Evolutionary conservation across 495 filamentous ascomycete species (phyloP).

Genomic region (Talaromyces liani): DNA sequence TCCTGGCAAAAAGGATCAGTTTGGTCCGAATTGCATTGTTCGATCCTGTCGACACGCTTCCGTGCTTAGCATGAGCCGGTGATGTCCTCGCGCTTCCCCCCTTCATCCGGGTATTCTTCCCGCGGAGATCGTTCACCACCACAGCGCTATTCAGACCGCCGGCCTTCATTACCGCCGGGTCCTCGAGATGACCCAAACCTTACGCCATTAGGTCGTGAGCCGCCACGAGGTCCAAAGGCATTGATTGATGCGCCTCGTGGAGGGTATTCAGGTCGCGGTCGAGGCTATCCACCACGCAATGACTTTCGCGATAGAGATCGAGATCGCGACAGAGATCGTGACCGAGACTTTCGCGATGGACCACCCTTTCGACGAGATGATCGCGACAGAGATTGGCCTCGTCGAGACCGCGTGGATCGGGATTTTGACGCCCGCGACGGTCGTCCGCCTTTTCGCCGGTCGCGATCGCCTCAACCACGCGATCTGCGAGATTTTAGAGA

Average conservation of each 20-base stretch:
- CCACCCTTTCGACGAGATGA: conserved; percentile 20
- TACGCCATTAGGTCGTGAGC: conserved; percentile 40
- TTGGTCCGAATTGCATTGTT: background rate
- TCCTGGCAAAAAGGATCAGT: background rate
- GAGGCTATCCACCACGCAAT: conserved; percentile 22
- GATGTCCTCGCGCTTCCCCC: conserved; percentile 42
- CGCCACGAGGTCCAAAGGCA: conserved; percentile 66
- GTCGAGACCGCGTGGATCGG: conserved; percentile 24
- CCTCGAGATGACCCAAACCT: conserved; percentile 31
- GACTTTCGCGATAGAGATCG: conserved; percentile 35
- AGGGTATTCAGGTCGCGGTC: conserved; percentile 33
- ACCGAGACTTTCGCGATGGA: conserved; percentile 25
- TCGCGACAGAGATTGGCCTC: conserved; percentile 26
- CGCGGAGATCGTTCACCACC: conserved; percentile 36
- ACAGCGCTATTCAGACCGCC: conserved; percentile 38
- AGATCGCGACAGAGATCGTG: conserved; percentile 24
- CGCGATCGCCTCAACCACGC: conserved; percentile 31
- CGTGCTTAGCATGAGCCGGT: conserved; percentile 36
- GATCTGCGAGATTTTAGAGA: conserved; percentile 42
- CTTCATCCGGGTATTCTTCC: conserved; percentile 41
- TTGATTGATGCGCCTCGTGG: conserved; percentile 58
- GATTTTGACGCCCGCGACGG: conserved; percentile 38
- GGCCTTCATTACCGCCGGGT: conserved; percentile 21
- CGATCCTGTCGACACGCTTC: background rate
- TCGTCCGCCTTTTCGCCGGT: conserved; percentile 35